phyloP scores from a whole-genome alignment of 2,329 filamentous ascomycete species.

The Chalaropsis ovoidea region DNA sequence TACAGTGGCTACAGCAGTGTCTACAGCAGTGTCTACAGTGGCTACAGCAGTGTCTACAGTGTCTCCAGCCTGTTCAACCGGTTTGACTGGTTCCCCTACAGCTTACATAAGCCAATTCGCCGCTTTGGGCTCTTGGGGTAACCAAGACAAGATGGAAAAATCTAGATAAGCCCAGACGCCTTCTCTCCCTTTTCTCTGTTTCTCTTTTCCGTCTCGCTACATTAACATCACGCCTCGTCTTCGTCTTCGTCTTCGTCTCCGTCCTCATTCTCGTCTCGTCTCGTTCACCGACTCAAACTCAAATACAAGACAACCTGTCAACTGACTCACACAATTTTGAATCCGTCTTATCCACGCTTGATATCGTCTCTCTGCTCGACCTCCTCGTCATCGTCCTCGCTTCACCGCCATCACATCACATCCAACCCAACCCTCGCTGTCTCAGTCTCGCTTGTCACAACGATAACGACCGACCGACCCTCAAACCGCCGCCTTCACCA shows the following conservation, averaged over 20 bases:
- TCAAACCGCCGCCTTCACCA: neutral
- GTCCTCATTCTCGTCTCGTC: neutral
- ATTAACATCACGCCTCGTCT: neutral
- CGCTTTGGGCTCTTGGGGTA: neutral
- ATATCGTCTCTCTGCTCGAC: neutral
- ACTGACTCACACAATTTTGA: no score
- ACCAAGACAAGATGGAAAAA: conserved; percentile 1
- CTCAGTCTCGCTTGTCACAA: no score
- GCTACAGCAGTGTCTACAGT: neutral
- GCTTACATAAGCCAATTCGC: neutral
- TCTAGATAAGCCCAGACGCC: conserved; percentile 14
- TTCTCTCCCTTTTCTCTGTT: conserved; percentile 20
- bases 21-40: neutral
- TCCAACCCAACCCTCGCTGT: neutral
- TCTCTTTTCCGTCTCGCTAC: neutral
- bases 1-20: no score
- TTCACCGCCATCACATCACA: neutral
- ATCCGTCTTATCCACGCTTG: neutral
- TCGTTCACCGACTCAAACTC: no score
- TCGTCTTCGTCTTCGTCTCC: neutral
- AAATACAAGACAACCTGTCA: neutral
- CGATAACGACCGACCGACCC: neutral
- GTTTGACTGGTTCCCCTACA: neutral
- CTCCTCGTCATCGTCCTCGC: neutral
- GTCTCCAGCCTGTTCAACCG: neutral